Percentiles rank a stretch among this genome's conserved stretches.
Evolutionary conservation across 1,284 basidiomycete species (phyloP).

Genomic region (Ustilago cynodontis): DNA sequence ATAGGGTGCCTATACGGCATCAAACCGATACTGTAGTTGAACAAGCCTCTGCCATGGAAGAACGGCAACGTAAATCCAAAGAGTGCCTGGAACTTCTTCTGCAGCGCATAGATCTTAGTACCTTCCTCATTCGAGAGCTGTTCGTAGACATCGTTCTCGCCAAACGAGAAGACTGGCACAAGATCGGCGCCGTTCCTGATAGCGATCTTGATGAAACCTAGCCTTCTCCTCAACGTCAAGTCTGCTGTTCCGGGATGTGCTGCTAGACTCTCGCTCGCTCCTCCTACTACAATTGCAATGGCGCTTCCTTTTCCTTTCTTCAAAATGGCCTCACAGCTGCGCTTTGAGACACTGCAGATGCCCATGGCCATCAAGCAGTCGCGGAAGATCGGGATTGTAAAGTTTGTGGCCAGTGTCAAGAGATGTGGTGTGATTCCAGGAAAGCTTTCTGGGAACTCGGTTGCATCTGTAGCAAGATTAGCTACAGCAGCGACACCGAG

Average conservation of each 20-base stretch:
- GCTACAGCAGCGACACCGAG: constrained; percentile 81
- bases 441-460: constrained; percentile 89
- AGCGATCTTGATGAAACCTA: constrained; percentile 96
- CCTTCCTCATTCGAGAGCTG: constrained; percentile 95
- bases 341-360: constrained; percentile 90
- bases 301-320: constrained; percentile 73
- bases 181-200: constrained; percentile 81
- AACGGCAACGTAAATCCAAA: constrained; percentile 98
- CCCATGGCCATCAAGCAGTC: constrained; percentile 83
- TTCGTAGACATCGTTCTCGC: constrained; percentile 98
- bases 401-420: constrained; percentile 86
- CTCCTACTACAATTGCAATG: constrained; percentile 95
- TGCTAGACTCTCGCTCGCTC: constrained; percentile 91
- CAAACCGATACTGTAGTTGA: constrained; percentile 79
- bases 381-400: constrained; percentile 90
- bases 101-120: constrained; percentile 79
- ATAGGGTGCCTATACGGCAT: constrained; percentile 95
- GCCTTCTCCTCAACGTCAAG: constrained; percentile 79
- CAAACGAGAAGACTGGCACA: constrained; percentile 77
- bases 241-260: constrained; percentile 95
- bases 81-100: constrained; percentile 70
- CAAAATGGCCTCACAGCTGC: constrained; percentile 90
- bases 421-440: constrained; percentile 94
- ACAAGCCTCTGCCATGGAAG: constrained; percentile 82
- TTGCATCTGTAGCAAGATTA: constrained; percentile 94